phyloP scores from a whole-genome alignment of 305 asterid genomes.

The Petunia hybrid region DNA sequence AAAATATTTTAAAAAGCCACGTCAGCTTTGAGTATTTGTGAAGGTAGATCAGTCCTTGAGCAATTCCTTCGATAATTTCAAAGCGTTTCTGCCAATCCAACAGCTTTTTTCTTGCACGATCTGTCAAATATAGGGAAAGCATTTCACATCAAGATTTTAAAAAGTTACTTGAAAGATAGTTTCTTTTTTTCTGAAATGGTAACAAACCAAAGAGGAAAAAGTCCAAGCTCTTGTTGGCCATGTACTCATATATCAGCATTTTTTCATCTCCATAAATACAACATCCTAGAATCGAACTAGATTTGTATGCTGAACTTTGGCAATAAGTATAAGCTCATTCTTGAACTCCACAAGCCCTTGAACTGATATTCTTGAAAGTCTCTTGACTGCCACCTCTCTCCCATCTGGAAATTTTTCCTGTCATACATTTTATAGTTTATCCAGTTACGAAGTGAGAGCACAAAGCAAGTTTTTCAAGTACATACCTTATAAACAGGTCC shows the following conservation, averaged over 20 bases:
- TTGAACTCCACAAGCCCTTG: constrained; percentile 39
- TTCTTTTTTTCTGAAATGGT: too few species aligned
- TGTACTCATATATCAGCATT: constrained; percentile 41
- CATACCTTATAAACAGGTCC: constrained; percentile 35
- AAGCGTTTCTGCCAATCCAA: not conserved
- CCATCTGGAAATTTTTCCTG: constrained; percentile 38
- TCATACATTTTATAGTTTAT: not conserved
- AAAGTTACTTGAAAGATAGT: too few species aligned
- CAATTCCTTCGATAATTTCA: too few species aligned
- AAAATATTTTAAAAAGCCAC: not conserved
- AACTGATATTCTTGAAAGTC: constrained; percentile 37
- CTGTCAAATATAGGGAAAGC: constrained; percentile 25
- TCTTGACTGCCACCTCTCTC: constrained; percentile 37
- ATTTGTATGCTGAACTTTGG: constrained; percentile 44
- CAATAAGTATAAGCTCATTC: constrained; percentile 34
- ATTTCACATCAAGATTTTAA: not conserved
- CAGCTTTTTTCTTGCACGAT: constrained; percentile 21
- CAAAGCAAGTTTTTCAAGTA: not conserved
- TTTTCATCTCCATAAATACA: constrained; percentile 38
- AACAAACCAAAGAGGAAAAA: too few species aligned
- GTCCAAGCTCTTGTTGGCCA: not conserved
- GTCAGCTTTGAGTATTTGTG: constrained; percentile 19
- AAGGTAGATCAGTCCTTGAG: too few species aligned
- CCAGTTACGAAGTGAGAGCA: not conserved
- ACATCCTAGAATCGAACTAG: constrained; percentile 43